Conservation (phyloP, 2,329 filamentous ascomycete species). For the Xylaria hypoxylon region DNA sequence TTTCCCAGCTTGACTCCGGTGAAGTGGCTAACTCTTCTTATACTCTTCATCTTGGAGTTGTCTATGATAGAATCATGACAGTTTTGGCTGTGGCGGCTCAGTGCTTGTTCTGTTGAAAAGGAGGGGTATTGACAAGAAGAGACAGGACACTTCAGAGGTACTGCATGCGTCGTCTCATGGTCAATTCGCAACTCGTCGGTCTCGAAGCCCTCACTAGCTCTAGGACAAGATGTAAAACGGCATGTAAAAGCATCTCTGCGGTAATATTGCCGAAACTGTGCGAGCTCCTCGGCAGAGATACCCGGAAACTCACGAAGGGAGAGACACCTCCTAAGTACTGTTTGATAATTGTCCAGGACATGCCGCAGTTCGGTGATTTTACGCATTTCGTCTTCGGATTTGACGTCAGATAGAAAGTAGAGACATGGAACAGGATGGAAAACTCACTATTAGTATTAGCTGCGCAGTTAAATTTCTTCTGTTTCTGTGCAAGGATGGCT, state of each 20-base stretch:
- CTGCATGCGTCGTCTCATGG: slow-evolving; percentile 14
- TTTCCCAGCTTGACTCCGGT: neutral
- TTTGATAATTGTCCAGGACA: slow-evolving; percentile 21
- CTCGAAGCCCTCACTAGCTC: slow-evolving; percentile 18
- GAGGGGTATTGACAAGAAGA: slow-evolving; percentile 18
- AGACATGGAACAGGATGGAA: neutral
- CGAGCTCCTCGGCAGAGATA: slow-evolving; percentile 17
- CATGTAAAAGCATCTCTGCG: slow-evolving; percentile 8
- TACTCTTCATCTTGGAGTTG: slow-evolving; percentile 5
- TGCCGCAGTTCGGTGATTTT: neutral
- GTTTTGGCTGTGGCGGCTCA: neutral
- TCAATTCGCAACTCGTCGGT: neutral
- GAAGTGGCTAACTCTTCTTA: slow-evolving; percentile 3
- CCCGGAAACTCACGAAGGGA: slow-evolving; percentile 11
- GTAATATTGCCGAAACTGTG: slow-evolving; percentile 9
- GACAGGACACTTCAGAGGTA: slow-evolving; percentile 5
- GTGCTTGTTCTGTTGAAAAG: slow-evolving; percentile 2
- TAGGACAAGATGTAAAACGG: slow-evolving; percentile 5
- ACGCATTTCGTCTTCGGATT: neutral
- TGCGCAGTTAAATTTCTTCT: neutral
- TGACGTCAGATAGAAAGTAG: neutral
- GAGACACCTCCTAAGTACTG: slow-evolving; percentile 8
- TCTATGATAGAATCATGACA: neutral
- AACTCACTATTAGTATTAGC: neutral
- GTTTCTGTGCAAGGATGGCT: slow-evolving; percentile 8